Evolutionary conservation across 768 basidiomycete genomes (phyloP).

Genomic region (Podaxis carcinomalis): DNA sequence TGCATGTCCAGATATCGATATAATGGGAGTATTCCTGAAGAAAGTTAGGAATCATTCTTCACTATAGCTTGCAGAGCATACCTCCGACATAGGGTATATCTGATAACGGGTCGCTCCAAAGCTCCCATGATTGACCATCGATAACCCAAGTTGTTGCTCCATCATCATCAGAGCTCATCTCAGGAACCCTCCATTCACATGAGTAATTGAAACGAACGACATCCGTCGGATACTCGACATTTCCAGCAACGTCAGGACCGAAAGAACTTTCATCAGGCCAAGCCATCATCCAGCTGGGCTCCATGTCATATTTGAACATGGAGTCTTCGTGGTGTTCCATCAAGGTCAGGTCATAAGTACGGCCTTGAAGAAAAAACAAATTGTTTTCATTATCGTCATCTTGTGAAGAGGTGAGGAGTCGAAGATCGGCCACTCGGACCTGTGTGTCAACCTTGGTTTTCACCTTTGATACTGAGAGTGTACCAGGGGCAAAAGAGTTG

Average conservation of each 20-base stretch:
- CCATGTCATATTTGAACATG: background rate
- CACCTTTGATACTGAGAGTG: background rate
- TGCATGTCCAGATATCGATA: background rate
- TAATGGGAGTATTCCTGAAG: background rate
- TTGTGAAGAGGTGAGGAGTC: too few species aligned
- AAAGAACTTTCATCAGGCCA: background rate
- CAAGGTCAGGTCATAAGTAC: background rate
- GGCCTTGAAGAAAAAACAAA: background rate
- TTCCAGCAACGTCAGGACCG: background rate
- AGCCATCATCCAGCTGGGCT: background rate
- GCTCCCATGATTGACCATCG: background rate
- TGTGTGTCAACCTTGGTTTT: background rate
- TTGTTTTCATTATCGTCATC: background rate
- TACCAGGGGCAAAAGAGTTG: background rate
- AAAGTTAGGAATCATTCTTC: background rate
- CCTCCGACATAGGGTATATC: background rate
- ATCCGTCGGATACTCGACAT: background rate
- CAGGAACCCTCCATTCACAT: background rate
- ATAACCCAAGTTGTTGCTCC: background rate
- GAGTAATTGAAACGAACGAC: conserved; percentile 1
- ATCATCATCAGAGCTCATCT: background rate
- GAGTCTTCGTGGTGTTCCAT: background rate
- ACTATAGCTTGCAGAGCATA: background rate
- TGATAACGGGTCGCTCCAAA: background rate
- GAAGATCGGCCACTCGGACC: background rate